Evolutionary conservation across 176 grass and related monocot species (phyloP).

Genomic region (Chloris gayana): DNA sequence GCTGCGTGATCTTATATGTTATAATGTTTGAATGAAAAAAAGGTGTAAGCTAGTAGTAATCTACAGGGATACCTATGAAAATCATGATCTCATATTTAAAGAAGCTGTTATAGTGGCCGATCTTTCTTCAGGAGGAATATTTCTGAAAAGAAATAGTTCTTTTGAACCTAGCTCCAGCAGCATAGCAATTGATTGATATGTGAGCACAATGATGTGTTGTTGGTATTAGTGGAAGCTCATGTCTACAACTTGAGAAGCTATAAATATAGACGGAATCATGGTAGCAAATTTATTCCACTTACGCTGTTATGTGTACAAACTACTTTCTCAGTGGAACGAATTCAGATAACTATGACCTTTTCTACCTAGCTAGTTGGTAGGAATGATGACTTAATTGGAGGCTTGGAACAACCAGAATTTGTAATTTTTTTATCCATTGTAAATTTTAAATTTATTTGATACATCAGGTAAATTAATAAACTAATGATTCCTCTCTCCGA

Average conservation of each 20-base stretch:
- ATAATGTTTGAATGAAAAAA: not conserved
- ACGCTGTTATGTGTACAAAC: not conserved
- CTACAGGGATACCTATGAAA: not conserved
- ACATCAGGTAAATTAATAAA: not conserved
- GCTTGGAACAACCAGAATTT: not conserved
- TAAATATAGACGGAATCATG: not conserved
- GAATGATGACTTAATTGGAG: not conserved
- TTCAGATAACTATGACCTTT: not conserved
- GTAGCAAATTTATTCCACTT: not conserved
- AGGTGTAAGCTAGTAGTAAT: not conserved
- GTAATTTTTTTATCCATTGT: too few species aligned
- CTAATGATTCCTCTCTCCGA: not conserved
- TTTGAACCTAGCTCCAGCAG: not conserved
- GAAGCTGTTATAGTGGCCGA: not conserved
- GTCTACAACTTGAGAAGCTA: not conserved
- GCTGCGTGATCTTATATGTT: not conserved
- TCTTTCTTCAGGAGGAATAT: conserved; percentile 38
- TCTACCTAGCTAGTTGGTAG: not conserved
- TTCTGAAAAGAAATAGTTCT: conserved; percentile 12
- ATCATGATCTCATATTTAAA: conserved; percentile 19
- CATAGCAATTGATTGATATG: not conserved
- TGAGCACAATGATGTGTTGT: not conserved
- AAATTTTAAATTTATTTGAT: not conserved
- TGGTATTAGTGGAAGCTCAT: not conserved
- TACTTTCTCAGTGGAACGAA: not conserved